Evolutionary conservation across 306 rosid genomes (phyloP), one percentile per base, ranked within the genome.

Genomic region (Citrullus amarus): DNA sequence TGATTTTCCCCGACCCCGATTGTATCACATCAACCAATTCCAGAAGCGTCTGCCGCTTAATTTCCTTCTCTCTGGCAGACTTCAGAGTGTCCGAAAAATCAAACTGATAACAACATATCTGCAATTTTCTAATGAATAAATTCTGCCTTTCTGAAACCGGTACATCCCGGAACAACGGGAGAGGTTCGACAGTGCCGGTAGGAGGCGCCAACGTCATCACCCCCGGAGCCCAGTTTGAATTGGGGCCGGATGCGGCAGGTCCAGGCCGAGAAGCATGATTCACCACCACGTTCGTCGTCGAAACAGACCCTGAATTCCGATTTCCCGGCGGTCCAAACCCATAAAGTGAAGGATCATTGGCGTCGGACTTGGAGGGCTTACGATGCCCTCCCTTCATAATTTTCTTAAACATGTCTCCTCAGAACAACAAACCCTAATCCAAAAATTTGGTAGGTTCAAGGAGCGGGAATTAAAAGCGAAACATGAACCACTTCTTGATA

Each of bases 11-110:
- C 6, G 95, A 92, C 30, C 98, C 97, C 0, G 97, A 92, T 79
- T 95, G 97, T 18, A 95, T 91, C 65, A 84, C 90, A 20, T 95
- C 99, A 16, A 95, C 99, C 80, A 95, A 83, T 28, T 95, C 99
- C 92, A 91, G 65, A 41, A 95, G 87, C 6, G 88, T 76, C 69
- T 89, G 97, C 28, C 99, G 81, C 82, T 95, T 95, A 85, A 95
- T 92, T 80, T 95, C 99, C 79, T 92, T 95, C 83, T 95, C 97
- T 10, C 97, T 73, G 43, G 82, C 91, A 14, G 80, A 84, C 87
- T 91, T 95, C 79, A 92, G 6, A 5, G 96, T 89, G 72, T 95
- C 99, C 4, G 90, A 53, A 80, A 89, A 95, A 80, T 92, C 97
- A 13, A 92, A 90, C 18, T 83, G 84, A 79, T 78, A 86, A 80